Base-by-base conservation (phyloP, 257 asterid genomes). In the Schizonepeta tenuifolia region DNA sequence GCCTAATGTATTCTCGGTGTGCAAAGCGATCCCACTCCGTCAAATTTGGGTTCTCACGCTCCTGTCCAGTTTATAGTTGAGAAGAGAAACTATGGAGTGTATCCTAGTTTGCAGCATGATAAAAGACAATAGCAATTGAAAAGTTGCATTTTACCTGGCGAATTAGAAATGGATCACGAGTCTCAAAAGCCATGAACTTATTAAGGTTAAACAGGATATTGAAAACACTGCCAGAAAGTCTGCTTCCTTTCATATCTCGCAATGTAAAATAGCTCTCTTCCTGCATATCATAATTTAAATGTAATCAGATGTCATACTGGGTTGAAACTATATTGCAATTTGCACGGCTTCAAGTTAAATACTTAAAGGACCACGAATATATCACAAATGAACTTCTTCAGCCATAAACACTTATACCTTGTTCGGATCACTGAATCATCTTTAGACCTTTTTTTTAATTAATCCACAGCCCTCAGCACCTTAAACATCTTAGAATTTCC, bases 21-120 rank as follows among this genome's bases (percentile, higher is more conserved):
- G 99, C 98, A 77, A 95, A 95, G 70, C 96, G 98, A 78, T 95
- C 99, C 99, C 99, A 95, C 81, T 95, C 99, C 7, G 98, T 92
- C 89, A 95, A 81, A 77, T 76, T 89, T 61, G 99, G 99, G 82
- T 95, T 95, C 85, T 95, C 99, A 9, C 99, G 98, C 87, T 95
- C 99, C 99, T 95, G 85, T 77, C 47, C 66, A 78, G 68, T 7
- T 11, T 41, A 51, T 56, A 77, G 65, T 68, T 65, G 56, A 76
- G 59, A 71, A 58, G 53, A 72, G 13, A 33, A 20, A 75, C 51
- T 63, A 47, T 17, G 51, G 15, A 41, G 70, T 50, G 28, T 26
- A 69, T 43, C 22, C 49, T 22, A 68, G 9, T 35, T 38, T 17
- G 65, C 69, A 75, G 49, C 11, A 56, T 60, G 35, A 43, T 8